A percentile compares a stretch with the other conserved stretches of the same genome.
phyloP scores from a whole-genome alignment of 768 basidiomycete genomes.

The Amanita fuliginea region DNA sequence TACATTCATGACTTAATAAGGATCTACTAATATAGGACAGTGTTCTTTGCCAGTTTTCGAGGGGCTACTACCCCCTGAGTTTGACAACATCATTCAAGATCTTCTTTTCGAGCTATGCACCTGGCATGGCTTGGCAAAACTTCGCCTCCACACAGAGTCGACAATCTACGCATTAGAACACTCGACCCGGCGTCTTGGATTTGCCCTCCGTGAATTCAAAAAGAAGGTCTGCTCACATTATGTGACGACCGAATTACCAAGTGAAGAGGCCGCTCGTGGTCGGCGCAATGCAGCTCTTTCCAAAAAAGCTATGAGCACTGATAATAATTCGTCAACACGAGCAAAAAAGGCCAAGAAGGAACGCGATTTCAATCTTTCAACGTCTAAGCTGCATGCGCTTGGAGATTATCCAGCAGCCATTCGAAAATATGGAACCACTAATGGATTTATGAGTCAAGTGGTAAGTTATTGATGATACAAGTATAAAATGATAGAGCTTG shows the following conservation, averaged over 20 bases:
- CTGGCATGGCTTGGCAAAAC: conserved; percentile 29
- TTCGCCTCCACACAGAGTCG: conserved; percentile 9
- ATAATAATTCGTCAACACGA: background rate
- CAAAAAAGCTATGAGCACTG: background rate
- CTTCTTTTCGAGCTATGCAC: conserved; percentile 19
- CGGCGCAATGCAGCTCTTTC: conserved; percentile 1
- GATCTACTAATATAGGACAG: background rate
- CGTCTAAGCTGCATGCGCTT: conserved; percentile 20
- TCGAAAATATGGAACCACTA: conserved; percentile 15
- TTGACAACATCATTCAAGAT: conserved; percentile 16
- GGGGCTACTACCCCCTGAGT: conserved; percentile 19
- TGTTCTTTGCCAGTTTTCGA: conserved; percentile 24
- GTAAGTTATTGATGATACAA: conserved; percentile 9
- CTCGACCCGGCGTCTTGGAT: conserved; percentile 18
- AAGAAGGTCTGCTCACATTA: conserved; percentile 9
- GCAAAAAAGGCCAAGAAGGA: background rate
- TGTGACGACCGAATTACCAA: conserved; percentile 14
- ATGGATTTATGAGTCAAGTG: conserved; percentile 20
- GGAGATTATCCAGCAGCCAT: conserved; percentile 16
- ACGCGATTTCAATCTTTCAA: conserved; percentile 11
- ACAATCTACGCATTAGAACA: conserved; percentile 16
- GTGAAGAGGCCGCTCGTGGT: conserved; percentile 13
- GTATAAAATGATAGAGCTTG: too few relatives aligned
- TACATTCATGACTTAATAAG: background rate
- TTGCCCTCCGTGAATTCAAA: conserved; percentile 14